Percentiles rank a stretch among this genome's conserved stretches.
These are phyloP conservation scores for Heliocybe sulcata DNA, from an alignment of 1,284 basidiomycete species.

Conservation along the genomic window DNA sequence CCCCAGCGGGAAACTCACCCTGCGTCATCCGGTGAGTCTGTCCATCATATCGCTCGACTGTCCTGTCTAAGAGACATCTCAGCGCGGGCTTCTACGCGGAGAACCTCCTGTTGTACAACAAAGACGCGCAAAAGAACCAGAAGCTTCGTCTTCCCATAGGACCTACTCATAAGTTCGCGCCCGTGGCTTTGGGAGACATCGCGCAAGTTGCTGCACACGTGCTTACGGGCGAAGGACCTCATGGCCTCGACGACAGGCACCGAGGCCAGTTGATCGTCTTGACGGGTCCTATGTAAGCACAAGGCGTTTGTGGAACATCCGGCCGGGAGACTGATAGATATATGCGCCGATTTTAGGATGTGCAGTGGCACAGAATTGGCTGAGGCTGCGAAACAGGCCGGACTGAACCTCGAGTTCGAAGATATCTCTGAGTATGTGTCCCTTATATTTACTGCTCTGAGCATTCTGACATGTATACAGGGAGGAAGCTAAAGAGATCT, in stretches of 20 bases:
- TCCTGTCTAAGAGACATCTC: not conserved
- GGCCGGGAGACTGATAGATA: not conserved
- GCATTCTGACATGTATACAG: conserved; percentile 1
- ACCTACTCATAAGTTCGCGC: conserved; percentile 15
- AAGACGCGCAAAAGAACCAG: conserved; percentile 16
- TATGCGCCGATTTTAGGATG: conserved; percentile 3
- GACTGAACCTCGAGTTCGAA: conserved; percentile 16
- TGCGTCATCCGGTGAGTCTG: conserved; percentile 14
- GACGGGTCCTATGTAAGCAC: conserved; percentile 9
- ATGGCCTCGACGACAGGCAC: conserved; percentile 14
- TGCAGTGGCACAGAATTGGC: conserved; percentile 13
- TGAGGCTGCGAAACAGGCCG: conserved; percentile 13
- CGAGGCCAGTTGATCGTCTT: conserved; percentile 14
- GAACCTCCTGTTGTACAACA: conserved; percentile 16
- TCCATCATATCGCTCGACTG: not conserved
- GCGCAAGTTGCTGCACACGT: conserved; percentile 14
- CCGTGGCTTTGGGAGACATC: conserved; percentile 16
- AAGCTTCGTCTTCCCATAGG: conserved; percentile 14
- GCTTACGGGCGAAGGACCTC: conserved; percentile 14
- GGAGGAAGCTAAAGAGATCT: conserved; percentile 12
- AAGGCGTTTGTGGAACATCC: not conserved
- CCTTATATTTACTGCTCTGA: not conserved
- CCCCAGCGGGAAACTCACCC: conserved; percentile 12
- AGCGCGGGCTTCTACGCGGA: conserved; percentile 15
- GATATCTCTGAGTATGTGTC: conserved; percentile 11